Percentiles rank a stretch among this genome's conserved stretches.
Conservation (phyloP, 148 eudicot genomes). For the Beta vulgaris region DNA sequence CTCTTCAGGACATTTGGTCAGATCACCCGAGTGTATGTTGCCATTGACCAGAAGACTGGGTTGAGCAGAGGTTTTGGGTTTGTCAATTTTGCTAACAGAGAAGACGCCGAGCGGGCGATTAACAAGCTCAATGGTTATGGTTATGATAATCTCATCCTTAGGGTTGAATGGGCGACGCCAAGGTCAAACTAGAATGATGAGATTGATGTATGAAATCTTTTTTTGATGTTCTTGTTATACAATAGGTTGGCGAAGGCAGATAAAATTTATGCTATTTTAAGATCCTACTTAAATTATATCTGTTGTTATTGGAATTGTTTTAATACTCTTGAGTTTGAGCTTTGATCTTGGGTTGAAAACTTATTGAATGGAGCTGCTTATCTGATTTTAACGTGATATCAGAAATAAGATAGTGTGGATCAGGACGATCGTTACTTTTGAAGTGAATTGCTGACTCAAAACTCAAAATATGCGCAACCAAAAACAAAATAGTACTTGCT, state of each 20-base stretch:
- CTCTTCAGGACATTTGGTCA: constrained; percentile 78
- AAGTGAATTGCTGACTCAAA: too few relatives aligned
- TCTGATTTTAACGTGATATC: too few relatives aligned
- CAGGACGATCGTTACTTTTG: too few relatives aligned
- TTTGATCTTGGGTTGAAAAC: too few relatives aligned
- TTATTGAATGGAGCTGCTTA: too few relatives aligned
- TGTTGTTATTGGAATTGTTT: not conserved
- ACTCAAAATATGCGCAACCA: too few relatives aligned
- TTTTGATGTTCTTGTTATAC: constrained; percentile 1
- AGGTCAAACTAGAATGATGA: constrained; percentile 45
- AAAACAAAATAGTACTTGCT: too few relatives aligned
- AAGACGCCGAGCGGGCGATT: constrained; percentile 87
- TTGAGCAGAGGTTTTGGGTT: constrained; percentile 93
- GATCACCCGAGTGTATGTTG: constrained; percentile 82
- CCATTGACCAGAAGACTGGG: constrained; percentile 92
- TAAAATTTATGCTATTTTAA: not conserved
- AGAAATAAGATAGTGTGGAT: too few relatives aligned
- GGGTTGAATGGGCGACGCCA: constrained; percentile 93
- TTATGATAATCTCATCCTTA: constrained; percentile 84
- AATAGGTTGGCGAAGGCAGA: not conserved
- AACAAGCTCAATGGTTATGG: constrained; percentile 96
- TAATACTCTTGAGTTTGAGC: not conserved
- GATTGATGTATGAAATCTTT: not conserved
- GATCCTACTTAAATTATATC: not conserved
- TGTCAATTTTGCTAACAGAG: constrained; percentile 76